Percentiles rank a stretch among this genome's conserved stretches.
phyloP scores from a whole-genome alignment of 2,329 filamentous ascomycete species.

The Talaromyces sp. region DNA sequence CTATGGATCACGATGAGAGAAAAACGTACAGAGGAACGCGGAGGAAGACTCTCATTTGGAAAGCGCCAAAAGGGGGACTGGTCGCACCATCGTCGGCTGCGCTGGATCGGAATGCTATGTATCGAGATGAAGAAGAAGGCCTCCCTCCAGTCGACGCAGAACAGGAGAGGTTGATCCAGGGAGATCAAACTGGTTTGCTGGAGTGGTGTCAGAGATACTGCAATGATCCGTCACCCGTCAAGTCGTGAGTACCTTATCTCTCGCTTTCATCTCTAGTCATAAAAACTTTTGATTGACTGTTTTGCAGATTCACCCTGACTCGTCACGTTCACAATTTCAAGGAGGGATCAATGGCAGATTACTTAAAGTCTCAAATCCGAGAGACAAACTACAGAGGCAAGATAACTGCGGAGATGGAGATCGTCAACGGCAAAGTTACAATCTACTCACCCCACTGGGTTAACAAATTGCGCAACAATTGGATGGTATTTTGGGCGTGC shows the following conservation, averaged over 20 bases:
- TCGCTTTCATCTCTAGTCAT: background rate
- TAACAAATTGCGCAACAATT: conserved; percentile 35
- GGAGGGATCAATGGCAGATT: conserved; percentile 24
- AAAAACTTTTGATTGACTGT: background rate
- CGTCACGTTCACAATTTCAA: conserved; percentile 33
- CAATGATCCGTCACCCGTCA: conserved; percentile 32
- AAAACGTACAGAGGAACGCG: conserved; percentile 29
- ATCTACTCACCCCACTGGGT: conserved; percentile 41
- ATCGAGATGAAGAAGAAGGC: background rate
- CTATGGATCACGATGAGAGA: conserved; percentile 24
- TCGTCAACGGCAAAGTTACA: conserved; percentile 31
- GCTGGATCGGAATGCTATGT: background rate
- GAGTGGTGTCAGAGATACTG: conserved; percentile 39
- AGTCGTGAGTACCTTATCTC: conserved; percentile 30
- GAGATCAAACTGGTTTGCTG: conserved; percentile 18
- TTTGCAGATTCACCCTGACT: conserved; percentile 29
- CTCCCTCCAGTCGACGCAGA: background rate
- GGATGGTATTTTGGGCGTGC: conserved; percentile 33
- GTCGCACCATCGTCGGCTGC: conserved; percentile 6
- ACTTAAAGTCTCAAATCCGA: conserved; percentile 36
- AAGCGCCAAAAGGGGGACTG: conserved; percentile 12
- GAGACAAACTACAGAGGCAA: conserved; percentile 37
- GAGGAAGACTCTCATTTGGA: conserved; percentile 19
- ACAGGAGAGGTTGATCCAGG: conserved; percentile 2
- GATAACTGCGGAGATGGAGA: conserved; percentile 24